A percentile compares a stretch with the other conserved stretches of the same genome.
phyloP scores from a whole-genome alignment of 805 yeast genomes.

The Saccharomyces paradoxus region DNA sequence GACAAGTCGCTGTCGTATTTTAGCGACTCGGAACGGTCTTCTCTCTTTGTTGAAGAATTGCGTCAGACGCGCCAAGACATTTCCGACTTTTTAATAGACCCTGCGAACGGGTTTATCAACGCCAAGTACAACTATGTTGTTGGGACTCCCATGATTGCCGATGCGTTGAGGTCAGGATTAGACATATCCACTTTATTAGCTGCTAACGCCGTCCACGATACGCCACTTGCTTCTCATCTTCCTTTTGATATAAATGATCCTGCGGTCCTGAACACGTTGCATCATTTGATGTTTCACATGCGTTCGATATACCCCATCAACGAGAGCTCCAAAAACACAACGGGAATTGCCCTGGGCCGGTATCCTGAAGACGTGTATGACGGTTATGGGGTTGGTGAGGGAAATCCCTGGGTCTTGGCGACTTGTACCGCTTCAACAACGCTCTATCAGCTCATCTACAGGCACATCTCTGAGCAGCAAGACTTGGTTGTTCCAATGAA shows the following conservation, averaged over 20 bases:
- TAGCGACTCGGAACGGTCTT: neutral
- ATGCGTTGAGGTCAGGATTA: slow-evolving; percentile 54
- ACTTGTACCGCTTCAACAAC: slow-evolving; percentile 64
- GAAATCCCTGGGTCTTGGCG: slow-evolving; percentile 89
- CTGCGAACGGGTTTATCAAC: slow-evolving; percentile 29
- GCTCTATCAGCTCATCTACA: slow-evolving; percentile 46
- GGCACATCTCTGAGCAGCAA: slow-evolving; percentile 31
- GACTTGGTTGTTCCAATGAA: slow-evolving; percentile 38
- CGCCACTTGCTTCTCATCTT: slow-evolving; percentile 18
- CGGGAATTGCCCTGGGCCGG: slow-evolving; percentile 69
- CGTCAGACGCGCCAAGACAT: slow-evolving; percentile 18
- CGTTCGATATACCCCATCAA: slow-evolving; percentile 71
- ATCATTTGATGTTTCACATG: slow-evolving; percentile 60
- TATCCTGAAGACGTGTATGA: slow-evolving; percentile 90
- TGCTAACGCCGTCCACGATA: neutral
- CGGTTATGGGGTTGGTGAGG: slow-evolving; percentile 62
- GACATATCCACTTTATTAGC: slow-evolving; percentile 63
- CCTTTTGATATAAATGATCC: slow-evolving; percentile 60
- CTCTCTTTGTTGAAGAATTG: slow-evolving; percentile 6
- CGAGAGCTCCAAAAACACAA: slow-evolving; percentile 35
- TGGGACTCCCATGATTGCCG: slow-evolving; percentile 52
- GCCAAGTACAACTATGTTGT: slow-evolving; percentile 46
- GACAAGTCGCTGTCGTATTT: neutral
- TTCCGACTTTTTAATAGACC: slow-evolving; percentile 12
- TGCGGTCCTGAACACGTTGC: slow-evolving; percentile 53